phyloP scores from a whole-genome alignment of 1,284 basidiomycete genomes.

The Apiotrichum veenhuisii region DNA sequence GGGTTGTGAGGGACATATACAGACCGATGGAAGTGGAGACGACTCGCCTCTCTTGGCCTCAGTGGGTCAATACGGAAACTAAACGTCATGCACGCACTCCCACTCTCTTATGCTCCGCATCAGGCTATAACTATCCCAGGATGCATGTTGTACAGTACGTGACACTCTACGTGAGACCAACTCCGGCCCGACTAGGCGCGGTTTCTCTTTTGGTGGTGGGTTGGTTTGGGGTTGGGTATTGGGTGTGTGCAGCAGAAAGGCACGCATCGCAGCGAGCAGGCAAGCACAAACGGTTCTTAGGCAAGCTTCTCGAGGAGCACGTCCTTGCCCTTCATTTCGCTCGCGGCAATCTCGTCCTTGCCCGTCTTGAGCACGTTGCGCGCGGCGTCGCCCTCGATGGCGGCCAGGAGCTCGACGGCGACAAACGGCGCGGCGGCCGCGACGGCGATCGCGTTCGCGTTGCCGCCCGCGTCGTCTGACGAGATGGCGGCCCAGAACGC shows the following conservation, averaged over 20 bases:
- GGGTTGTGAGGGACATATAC: too few species aligned
- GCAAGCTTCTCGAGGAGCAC: conserved; percentile 32
- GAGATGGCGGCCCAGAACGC: conserved; percentile 57
- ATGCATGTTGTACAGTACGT: conserved; percentile 12
- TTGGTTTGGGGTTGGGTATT: background rate
- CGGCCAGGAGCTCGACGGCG: conserved; percentile 68
- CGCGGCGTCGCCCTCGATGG: conserved; percentile 47
- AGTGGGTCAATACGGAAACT: too few species aligned
- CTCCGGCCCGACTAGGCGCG: background rate
- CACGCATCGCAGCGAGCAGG: background rate
- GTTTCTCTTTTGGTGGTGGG: background rate
- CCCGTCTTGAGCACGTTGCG: conserved; percentile 17
- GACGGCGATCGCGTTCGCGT: conserved; percentile 55
- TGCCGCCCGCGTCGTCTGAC: conserved; percentile 44
- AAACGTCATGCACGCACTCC: too few species aligned
- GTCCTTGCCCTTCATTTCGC: conserved; percentile 45
- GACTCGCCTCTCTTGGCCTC: too few species aligned
- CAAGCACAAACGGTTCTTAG: background rate
- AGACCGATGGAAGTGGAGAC: too few species aligned
- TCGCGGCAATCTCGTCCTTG: conserved; percentile 30
- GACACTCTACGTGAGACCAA: background rate
- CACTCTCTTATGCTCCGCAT: too few species aligned
- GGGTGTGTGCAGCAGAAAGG: background rate
- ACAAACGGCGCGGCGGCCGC: conserved; percentile 72
- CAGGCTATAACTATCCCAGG: background rate